These are phyloP conservation scores for Xylariaceae sp. DNA, from an alignment of 2,329 filamentous ascomycete species.

Conservation along the genomic window DNA sequence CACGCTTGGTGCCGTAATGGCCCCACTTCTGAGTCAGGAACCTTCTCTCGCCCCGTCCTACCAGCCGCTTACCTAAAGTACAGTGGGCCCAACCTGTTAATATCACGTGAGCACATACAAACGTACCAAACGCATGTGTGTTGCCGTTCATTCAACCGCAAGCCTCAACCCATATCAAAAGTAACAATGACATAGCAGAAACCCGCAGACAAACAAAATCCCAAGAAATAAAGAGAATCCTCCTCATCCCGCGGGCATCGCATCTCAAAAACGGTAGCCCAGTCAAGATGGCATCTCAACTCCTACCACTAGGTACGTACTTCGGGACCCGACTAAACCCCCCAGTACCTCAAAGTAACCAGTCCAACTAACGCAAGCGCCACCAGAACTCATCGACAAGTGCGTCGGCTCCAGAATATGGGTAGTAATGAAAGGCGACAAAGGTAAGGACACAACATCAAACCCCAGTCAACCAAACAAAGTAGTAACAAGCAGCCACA, in stretches of 20 bases:
- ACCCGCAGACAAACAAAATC: not conserved
- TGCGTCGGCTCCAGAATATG: conserved; percentile 97
- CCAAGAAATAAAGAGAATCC: not conserved
- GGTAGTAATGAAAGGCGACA: conserved; percentile 99
- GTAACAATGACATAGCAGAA: not conserved
- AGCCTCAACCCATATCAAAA: not conserved
- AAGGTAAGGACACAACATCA: conserved; percentile 57
- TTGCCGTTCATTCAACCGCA: not conserved
- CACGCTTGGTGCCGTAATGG: not conserved
- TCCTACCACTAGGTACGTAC: conserved; percentile 63
- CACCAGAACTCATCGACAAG: conserved; percentile 94
- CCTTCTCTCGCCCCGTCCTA: too few relatives aligned
- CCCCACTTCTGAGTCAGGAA: not conserved
- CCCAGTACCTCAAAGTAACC: not conserved
- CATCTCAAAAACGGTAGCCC: not conserved
- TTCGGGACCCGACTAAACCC: not conserved
- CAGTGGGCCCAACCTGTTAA: too few relatives aligned
- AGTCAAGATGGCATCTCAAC: conserved; percentile 62
- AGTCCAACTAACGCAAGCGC: conserved; percentile 6
- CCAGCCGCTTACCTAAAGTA: too few relatives aligned
- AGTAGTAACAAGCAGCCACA: conserved; percentile 35
- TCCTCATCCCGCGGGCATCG: not conserved
- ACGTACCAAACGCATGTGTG: too few relatives aligned
- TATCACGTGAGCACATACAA: not conserved
- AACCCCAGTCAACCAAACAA: not conserved